Evolutionary conservation across 371 early-diverging fungal genomes (phyloP).

Genomic region (Phascolomyces articulosus): DNA sequence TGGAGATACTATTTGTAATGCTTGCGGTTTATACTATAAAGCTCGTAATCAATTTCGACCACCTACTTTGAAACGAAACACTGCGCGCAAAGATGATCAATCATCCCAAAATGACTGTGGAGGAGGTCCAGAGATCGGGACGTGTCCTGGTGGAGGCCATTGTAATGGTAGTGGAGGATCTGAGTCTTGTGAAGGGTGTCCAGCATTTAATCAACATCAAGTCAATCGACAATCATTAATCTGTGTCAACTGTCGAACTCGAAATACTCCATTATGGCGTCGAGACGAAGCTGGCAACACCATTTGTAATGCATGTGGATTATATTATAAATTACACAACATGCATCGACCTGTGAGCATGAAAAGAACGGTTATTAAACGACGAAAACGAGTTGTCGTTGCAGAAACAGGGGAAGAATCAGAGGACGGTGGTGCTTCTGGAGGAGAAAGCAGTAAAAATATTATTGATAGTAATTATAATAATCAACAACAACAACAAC

Average conservation of each 20-base stretch:
- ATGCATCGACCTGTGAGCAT: slow-evolving; percentile 78
- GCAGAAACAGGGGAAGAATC: slow-evolving; percentile 5
- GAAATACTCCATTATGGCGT: slow-evolving; percentile 91
- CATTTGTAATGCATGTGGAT: slow-evolving; percentile 89
- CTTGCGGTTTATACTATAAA: slow-evolving; percentile 81
- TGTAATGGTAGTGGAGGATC: slow-evolving; percentile 83
- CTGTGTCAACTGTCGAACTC: slow-evolving; percentile 84
- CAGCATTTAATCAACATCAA: slow-evolving; percentile 77
- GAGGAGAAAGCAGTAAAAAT: neutral
- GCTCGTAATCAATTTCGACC: slow-evolving; percentile 48
- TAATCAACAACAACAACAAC: neutral
- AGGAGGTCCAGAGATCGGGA: slow-evolving; percentile 35
- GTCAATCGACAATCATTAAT: slow-evolving; percentile 51
- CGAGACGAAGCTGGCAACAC: slow-evolving; percentile 76
- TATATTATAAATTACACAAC: slow-evolving; percentile 84
- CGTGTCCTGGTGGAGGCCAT: slow-evolving; percentile 81
- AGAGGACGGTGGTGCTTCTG: neutral
- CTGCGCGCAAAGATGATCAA: slow-evolving; percentile 17
- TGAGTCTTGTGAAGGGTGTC: slow-evolving; percentile 76
- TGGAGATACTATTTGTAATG: slow-evolving; percentile 89
- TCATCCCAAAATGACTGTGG: neutral
- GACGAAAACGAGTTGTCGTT: slow-evolving; percentile 67
- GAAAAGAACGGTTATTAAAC: slow-evolving; percentile 83
- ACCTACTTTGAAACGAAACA: slow-evolving; percentile 45
- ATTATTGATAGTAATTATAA: neutral